These are phyloP conservation scores for Pythium periplocum DNA, from an alignment of 352 stramenopile species.

Conservation along the genomic window DNA sequence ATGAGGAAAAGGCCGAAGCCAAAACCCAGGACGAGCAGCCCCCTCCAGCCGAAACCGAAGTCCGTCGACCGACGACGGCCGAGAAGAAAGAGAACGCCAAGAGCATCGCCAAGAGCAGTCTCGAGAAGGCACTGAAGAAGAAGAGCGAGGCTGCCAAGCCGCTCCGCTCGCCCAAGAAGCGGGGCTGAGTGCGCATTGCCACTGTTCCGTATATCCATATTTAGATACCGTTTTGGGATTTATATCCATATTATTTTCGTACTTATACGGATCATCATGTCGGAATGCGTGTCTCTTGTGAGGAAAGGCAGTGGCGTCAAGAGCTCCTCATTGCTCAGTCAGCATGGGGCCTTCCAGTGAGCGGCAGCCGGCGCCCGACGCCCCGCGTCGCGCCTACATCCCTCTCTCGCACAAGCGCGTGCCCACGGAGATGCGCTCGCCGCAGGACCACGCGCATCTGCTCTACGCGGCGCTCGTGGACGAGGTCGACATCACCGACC, in stretches of 20 bases:
- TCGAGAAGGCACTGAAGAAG: slow-evolving; percentile 47
- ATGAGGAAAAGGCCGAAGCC: slow-evolving; percentile 4
- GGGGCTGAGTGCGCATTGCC: slow-evolving; percentile 2
- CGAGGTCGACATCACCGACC: slow-evolving; percentile 30
- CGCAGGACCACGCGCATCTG: slow-evolving; percentile 28
- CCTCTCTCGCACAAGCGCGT: slow-evolving; percentile 49
- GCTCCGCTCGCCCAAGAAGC: slow-evolving; percentile 3
- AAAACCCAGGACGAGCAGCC: not conserved
- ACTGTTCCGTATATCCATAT: slow-evolving; percentile 14
- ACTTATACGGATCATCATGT: too few species aligned
- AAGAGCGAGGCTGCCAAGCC: slow-evolving; percentile 10
- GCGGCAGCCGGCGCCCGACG: slow-evolving; percentile 31
- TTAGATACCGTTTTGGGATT: slow-evolving; percentile 4
- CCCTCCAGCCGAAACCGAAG: not conserved
- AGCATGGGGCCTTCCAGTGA: not conserved
- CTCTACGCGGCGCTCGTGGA: slow-evolving; percentile 35
- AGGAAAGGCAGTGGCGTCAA: too few species aligned
- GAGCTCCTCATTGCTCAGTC: too few species aligned
- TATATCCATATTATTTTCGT: slow-evolving; percentile 1
- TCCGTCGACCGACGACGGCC: slow-evolving; percentile 9
- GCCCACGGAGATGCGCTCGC: slow-evolving; percentile 41
- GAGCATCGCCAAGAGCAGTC: slow-evolving; percentile 16
- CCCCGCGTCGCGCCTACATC: slow-evolving; percentile 31
- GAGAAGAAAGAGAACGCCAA: slow-evolving; percentile 13
- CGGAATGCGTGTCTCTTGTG: too few species aligned